Evolutionary conservation across 331 rosid genomes (phyloP).

Genomic region (Prunus yedoensis): DNA sequence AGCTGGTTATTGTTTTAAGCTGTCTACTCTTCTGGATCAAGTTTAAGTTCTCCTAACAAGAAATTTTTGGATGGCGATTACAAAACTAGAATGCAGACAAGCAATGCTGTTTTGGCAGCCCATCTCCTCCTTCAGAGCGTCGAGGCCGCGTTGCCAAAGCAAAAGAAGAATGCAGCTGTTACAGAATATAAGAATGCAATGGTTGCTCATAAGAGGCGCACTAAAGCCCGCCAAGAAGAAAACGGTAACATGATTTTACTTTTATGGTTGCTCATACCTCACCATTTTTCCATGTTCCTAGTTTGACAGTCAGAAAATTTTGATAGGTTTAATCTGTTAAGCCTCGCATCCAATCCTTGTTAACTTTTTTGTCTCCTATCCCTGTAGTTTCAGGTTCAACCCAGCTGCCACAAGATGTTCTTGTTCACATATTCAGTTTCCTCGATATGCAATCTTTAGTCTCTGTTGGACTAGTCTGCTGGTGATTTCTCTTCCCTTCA

Average conservation of each 20-base stretch:
- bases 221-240: slow-evolving; percentile 54
- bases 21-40: background rate
- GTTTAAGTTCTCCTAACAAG: background rate
- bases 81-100: slow-evolving; percentile 59
- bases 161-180: slow-evolving; percentile 63
- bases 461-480: slow-evolving; percentile 58
- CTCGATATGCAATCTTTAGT: slow-evolving; percentile 67
- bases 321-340: background rate
- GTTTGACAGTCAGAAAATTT: background rate
- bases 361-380: background rate
- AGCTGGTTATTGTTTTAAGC: background rate
- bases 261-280: background rate
- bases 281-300: background rate
- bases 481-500: slow-evolving; percentile 46
- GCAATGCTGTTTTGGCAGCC: slow-evolving; percentile 61
- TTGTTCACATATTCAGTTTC: slow-evolving; percentile 62
- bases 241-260: slow-evolving; percentile 38
- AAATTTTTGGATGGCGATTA: slow-evolving; percentile 10
- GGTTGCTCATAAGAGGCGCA: slow-evolving; percentile 67
- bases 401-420: slow-evolving; percentile 67
- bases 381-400: slow-evolving; percentile 45
- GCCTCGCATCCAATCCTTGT: background rate
- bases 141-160: slow-evolving; percentile 71
- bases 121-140: slow-evolving; percentile 68
- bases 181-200: slow-evolving; percentile 75